These are phyloP conservation scores for Chlamydomonas schloesseri DNA, from an alignment of 139 green algal genomes.

Conservation along the genomic window DNA sequence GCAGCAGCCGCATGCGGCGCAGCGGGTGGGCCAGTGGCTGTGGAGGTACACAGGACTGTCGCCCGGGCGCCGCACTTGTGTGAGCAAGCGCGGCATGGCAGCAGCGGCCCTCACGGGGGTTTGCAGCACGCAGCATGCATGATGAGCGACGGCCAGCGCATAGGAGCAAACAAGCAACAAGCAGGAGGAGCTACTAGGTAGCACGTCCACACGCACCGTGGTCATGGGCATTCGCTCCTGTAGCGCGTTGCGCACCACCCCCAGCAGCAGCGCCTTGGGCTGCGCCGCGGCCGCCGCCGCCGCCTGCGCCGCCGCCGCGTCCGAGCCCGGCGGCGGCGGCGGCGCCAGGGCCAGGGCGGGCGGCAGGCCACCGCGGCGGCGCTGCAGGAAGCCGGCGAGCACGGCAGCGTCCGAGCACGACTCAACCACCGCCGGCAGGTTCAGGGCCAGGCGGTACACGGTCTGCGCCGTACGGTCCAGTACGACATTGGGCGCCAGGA, in stretches of 20 bases:
- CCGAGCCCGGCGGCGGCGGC: background rate
- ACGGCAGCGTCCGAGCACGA: conserved; percentile 44
- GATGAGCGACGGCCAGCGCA: too few relatives aligned
- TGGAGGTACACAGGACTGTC: too few relatives aligned
- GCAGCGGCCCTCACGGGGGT: too few relatives aligned
- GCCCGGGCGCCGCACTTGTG: too few relatives aligned
- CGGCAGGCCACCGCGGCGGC: conserved; percentile 20
- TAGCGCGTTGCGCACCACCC: conserved; percentile 38
- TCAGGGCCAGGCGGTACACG: conserved; percentile 44
- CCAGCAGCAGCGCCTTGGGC: conserved; percentile 50
- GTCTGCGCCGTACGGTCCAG: conserved; percentile 23
- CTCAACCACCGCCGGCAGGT: conserved; percentile 38
- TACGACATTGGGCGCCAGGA: conserved; percentile 26
- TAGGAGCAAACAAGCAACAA: too few relatives aligned
- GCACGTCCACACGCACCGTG: conserved; percentile 12
- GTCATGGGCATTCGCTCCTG: conserved; percentile 49
- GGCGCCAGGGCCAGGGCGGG: too few relatives aligned
- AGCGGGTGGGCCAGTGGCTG: too few relatives aligned
- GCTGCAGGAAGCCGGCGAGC: conserved; percentile 56
- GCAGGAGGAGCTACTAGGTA: too few relatives aligned
- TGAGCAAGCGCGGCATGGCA: too few relatives aligned
- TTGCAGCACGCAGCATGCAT: too few relatives aligned
- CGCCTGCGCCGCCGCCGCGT: background rate
- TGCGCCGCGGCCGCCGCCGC: background rate
- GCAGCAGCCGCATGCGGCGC: too few relatives aligned